Conservation (phyloP, 2,329 filamentous ascomycete species). For the Cyanodermella asteris region DNA sequence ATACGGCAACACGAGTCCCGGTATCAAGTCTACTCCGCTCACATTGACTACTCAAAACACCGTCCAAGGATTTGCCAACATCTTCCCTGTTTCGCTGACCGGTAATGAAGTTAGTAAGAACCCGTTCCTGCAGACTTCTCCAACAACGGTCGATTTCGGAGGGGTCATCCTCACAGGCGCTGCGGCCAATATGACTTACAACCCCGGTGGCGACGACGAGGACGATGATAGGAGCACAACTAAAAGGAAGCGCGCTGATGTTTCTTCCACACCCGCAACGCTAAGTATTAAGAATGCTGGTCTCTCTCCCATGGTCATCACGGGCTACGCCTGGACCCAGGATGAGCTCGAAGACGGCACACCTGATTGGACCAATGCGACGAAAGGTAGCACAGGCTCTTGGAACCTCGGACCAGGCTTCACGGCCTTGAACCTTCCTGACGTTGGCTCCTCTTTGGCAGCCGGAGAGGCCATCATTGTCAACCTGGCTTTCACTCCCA, state of each 20-base stretch:
- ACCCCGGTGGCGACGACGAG: no score
- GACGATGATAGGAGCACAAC: no score
- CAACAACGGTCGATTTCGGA: constrained; percentile 4
- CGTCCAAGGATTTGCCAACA: constrained; percentile 4
- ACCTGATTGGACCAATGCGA: constrained; percentile 4
- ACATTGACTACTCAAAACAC: no score
- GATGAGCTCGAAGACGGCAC: constrained; percentile 4
- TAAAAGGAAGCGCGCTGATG: neutral
- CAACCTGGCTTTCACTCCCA: constrained; percentile 3
- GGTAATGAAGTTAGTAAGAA: constrained; percentile 4
- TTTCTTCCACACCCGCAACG: constrained; percentile 1
- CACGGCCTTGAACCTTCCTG: constrained; percentile 4
- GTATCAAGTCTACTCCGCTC: constrained; percentile 16
- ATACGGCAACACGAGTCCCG: constrained; percentile 14
- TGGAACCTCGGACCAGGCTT: constrained; percentile 3
- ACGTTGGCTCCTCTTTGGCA: constrained; percentile 2
- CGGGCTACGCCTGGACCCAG: constrained; percentile 4
- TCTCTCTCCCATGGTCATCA: constrained; percentile 1
- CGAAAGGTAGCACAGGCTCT: neutral
- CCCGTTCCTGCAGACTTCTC: constrained; percentile 3
- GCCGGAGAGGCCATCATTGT: constrained; percentile 2
- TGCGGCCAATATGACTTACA: no score
- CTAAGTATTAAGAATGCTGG: constrained; percentile 4
- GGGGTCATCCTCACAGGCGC: constrained; percentile 3
- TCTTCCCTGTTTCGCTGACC: constrained; percentile 4